Evolutionary conservation across 441 rosid genomes (phyloP), one percentile per base, ranked within the genome.

Genomic region (Arabidopsis lyrata): DNA sequence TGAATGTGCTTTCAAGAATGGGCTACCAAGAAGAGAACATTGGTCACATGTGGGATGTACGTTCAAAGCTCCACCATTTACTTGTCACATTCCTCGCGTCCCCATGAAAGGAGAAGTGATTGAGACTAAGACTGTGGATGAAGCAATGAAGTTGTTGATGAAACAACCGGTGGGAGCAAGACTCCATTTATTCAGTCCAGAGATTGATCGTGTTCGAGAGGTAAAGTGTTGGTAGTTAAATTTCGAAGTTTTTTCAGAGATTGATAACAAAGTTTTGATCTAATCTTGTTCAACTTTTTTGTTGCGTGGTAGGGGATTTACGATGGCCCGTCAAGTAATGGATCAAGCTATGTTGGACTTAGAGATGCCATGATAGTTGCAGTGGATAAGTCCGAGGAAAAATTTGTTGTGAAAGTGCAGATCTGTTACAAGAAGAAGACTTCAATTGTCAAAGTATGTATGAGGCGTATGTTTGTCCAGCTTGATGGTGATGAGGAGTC

Each of bases 161-260:
- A 7, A 34, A 2, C 70, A 57, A 35, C 77, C 70, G 0, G 57
- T 64, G 10, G 77, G 64, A 55, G 77, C 70, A n/a, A 63, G 31
- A 10, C 64, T 73, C 6, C 77, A 73, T 55, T 31, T 73, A 34
- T 73, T 73, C 65, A 55, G 5, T 45, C 71, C 71, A 2, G 34
- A 34, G 14, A 7, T 73, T 8, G 77, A 55, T 35, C 5, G n/a
- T 44, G 32, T 55, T 5, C 58, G 58, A 64, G 77, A 45, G 1
- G 71, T 73, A 64, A 57, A 38, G 22, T 71, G 54, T 35, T 55
- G 38, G 53, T 22, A 5, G 10, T 55, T 11, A 0, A 9, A 54
- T 8, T 68, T 34, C 22, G 4, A 44, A 3, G n/a, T 1, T 16
- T 2, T 10, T 15, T 22, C 24, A 41, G 8, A 27, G 31, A 32